phyloP scores from a whole-genome alignment of 331 rosid genomes.

The Quercus phellos region DNA sequence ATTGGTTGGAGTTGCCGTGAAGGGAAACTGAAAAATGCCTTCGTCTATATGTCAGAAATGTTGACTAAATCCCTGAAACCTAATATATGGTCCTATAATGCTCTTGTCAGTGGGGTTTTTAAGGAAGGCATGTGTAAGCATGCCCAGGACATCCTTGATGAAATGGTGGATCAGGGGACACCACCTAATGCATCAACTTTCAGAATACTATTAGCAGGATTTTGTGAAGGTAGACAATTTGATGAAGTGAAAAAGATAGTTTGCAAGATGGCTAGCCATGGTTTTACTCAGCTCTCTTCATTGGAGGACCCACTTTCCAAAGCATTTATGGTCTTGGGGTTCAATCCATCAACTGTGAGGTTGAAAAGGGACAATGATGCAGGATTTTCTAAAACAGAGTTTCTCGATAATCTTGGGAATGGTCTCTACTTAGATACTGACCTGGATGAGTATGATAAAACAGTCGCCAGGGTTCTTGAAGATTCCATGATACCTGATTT shows the following conservation, averaged over 20 bases:
- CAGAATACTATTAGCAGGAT: slow-evolving; percentile 74
- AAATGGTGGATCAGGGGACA: slow-evolving; percentile 68
- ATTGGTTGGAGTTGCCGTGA: slow-evolving; percentile 75
- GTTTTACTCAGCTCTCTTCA: slow-evolving; percentile 41
- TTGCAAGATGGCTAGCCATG: slow-evolving; percentile 52
- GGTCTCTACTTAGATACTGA: slow-evolving; percentile 89
- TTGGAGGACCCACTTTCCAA: slow-evolving; percentile 53
- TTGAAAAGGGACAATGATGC: slow-evolving; percentile 67
- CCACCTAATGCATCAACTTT: slow-evolving; percentile 55
- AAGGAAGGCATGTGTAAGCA: slow-evolving; percentile 60
- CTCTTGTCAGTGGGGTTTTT: slow-evolving; percentile 69
- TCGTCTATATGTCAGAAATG: slow-evolving; percentile 52
- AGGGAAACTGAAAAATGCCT: slow-evolving; percentile 52
- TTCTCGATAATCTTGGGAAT: slow-evolving; percentile 75
- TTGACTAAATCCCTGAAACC: slow-evolving; percentile 45
- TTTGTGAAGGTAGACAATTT: slow-evolving; percentile 67
- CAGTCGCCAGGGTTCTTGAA: slow-evolving; percentile 43
- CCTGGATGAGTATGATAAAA: slow-evolving; percentile 63
- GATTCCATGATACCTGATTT: slow-evolving; percentile 58
- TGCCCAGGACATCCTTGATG: slow-evolving; percentile 51
- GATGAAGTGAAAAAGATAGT: slow-evolving; percentile 52
- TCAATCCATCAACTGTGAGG: slow-evolving; percentile 56
- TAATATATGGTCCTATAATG: slow-evolving; percentile 46
- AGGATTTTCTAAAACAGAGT: slow-evolving; percentile 57
- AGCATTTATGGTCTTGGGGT: slow-evolving; percentile 70